Evolutionary conservation across 352 stramenopile species (phyloP).

Genomic region (Stramenopiles sp.): DNA sequence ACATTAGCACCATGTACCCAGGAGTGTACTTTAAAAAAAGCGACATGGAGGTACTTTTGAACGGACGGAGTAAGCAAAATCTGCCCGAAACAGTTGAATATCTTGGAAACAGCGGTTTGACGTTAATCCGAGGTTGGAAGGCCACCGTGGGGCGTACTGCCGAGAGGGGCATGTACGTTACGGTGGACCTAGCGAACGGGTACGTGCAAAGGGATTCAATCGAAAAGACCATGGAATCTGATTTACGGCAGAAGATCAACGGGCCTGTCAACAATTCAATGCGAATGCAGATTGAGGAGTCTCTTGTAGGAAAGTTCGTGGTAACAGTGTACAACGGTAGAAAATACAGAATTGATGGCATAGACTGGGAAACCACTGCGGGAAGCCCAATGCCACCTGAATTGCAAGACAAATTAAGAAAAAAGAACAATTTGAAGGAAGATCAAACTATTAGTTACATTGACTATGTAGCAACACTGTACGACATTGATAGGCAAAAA

Average conservation of each 20-base stretch:
- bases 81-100: background rate
- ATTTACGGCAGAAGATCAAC: background rate
- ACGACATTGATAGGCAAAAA: too few species aligned
- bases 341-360: background rate
- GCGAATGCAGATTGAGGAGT: background rate
- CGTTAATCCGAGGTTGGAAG: background rate
- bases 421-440: too few species aligned
- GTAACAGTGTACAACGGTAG: background rate
- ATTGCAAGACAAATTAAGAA: background rate
- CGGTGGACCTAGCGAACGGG: background rate
- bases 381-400: background rate
- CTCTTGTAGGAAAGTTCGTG: background rate
- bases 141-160: background rate
- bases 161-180: background rate
- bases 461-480: too few species aligned
- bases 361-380: background rate
- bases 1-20: background rate
- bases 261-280: background rate
- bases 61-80: background rate
- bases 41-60: background rate
- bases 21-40: background rate
- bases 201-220: background rate
- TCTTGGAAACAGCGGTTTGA: background rate
- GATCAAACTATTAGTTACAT: too few species aligned
- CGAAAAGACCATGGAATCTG: background rate